Percentiles rank a stretch among this genome's conserved stretches.
phyloP scores from a whole-genome alignment of 768 basidiomycete genomes.

The Phlebiopsis flavidoalba region DNA sequence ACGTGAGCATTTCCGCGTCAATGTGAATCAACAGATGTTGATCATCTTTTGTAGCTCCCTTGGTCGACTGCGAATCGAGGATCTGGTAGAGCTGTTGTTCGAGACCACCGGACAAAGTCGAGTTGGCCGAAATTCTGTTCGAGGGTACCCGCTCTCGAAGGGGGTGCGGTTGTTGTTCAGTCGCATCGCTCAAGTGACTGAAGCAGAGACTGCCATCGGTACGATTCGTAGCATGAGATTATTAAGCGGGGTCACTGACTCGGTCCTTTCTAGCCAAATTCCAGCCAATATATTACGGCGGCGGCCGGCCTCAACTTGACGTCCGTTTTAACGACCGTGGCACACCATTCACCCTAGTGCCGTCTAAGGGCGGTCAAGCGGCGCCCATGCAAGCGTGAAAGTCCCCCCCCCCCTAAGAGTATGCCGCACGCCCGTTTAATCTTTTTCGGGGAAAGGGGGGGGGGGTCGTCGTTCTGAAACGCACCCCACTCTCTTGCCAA shows the following conservation, averaged over 20 bases:
- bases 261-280: conserved; percentile 65
- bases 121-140: conserved; percentile 90
- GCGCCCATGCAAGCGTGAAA: conserved; percentile 62
- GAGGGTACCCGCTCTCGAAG: conserved; percentile 91
- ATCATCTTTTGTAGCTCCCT: conserved; percentile 65
- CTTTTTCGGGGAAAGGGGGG: too few species aligned
- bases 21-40: not conserved
- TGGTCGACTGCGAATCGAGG: conserved; percentile 99
- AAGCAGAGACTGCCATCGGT: conserved; percentile 95
- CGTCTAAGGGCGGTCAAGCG: conserved; percentile 80
- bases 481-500: not conserved
- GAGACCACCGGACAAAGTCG: conserved; percentile 96
- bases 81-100: conserved; percentile 96
- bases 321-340: conserved; percentile 94
- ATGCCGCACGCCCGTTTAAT: not conserved
- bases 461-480: not conserved
- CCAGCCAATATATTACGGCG: conserved; percentile 86
- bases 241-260: not conserved
- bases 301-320: conserved; percentile 88
- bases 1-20: conserved; percentile 58
- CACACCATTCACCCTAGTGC: conserved; percentile 85
- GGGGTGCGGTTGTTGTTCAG: conserved; percentile 95
- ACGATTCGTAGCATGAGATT: not conserved
- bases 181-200: conserved; percentile 78
- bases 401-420: too few species aligned